phyloP scores from a whole-genome alignment of 169 alveolate genomes.

The Nephromyces sp. region DNA sequence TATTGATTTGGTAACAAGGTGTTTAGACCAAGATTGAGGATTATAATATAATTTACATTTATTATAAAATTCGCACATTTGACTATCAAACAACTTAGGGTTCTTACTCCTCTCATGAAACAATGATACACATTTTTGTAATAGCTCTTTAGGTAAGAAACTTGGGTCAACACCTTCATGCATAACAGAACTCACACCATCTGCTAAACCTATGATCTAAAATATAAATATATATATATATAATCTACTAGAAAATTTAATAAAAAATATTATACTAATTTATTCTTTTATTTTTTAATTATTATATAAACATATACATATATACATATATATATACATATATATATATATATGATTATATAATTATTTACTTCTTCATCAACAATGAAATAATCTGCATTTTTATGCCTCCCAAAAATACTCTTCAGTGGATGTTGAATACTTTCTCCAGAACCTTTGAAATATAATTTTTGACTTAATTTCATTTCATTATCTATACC shows the following conservation, averaged over 20 bases:
- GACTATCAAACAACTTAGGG: slow-evolving; percentile 30
- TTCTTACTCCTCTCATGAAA: slow-evolving; percentile 35
- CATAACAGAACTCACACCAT: slow-evolving; percentile 53
- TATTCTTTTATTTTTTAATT: neutral
- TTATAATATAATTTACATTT: slow-evolving; percentile 5
- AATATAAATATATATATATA: neutral
- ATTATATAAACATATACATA: neutral
- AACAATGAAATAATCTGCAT: slow-evolving; percentile 30
- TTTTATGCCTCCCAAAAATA: neutral
- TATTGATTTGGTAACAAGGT: slow-evolving; percentile 35
- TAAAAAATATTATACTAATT: neutral
- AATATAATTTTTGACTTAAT: slow-evolving; percentile 3
- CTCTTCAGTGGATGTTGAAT: slow-evolving; percentile 35
- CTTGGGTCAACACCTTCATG: slow-evolving; percentile 50
- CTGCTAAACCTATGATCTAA: slow-evolving; percentile 51
- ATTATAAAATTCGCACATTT: slow-evolving; percentile 12
- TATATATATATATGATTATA: neutral
- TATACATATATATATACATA: neutral
- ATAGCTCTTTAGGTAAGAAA: slow-evolving; percentile 44
- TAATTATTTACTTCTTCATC: slow-evolving; percentile 7
- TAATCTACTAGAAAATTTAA: neutral
- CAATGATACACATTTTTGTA: slow-evolving; percentile 34
- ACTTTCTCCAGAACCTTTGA: slow-evolving; percentile 22
- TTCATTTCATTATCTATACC: neutral
- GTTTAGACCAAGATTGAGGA: slow-evolving; percentile 25